Evolutionary conservation across 768 basidiomycete species (phyloP).

Genomic region (Roridomyces roridus): DNA sequence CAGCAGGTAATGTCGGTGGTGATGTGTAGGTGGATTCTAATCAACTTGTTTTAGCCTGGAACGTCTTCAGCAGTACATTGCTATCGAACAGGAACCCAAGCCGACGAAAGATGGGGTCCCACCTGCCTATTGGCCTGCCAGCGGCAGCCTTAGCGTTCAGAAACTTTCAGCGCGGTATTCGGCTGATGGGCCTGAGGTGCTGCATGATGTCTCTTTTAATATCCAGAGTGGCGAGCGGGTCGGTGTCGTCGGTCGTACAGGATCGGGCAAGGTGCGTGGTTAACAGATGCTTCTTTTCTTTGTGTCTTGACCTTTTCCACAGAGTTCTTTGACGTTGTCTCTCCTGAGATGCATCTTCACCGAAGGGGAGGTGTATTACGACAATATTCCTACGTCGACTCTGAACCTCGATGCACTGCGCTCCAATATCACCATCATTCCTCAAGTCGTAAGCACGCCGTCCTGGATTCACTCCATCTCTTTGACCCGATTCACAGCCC

Average conservation of each 20-base stretch:
- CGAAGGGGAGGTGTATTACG: slow-evolving; percentile 47
- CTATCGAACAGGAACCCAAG: slow-evolving; percentile 49
- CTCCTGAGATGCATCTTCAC: slow-evolving; percentile 50
- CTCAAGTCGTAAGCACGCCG: slow-evolving; percentile 23
- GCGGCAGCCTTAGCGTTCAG: slow-evolving; percentile 47
- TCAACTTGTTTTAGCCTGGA: slow-evolving; percentile 28
- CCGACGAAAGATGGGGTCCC: slow-evolving; percentile 38
- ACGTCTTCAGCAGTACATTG: slow-evolving; percentile 36
- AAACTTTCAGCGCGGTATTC: slow-evolving; percentile 50
- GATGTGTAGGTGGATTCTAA: slow-evolving; percentile 36
- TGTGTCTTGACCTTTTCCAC: background rate
- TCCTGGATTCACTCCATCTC: slow-evolving; percentile 46
- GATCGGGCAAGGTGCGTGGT: slow-evolving; percentile 25
- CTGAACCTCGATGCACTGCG: slow-evolving; percentile 53
- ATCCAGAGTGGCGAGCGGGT: slow-evolving; percentile 1
- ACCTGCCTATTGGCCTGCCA: slow-evolving; percentile 57
- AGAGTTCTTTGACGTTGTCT: slow-evolving; percentile 47
- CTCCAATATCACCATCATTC: slow-evolving; percentile 51
- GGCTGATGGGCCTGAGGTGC: slow-evolving; percentile 9
- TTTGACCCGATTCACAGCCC: slow-evolving; percentile 19
- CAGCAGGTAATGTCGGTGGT: slow-evolving; percentile 14
- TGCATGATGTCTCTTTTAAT: slow-evolving; percentile 1
- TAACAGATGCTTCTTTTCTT: background rate
- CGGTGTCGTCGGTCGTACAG: slow-evolving; percentile 31
- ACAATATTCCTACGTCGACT: slow-evolving; percentile 41